phyloP scores from a whole-genome alignment of 2,329 filamentous ascomycete genomes.

The Cordyceps pruinosa region DNA sequence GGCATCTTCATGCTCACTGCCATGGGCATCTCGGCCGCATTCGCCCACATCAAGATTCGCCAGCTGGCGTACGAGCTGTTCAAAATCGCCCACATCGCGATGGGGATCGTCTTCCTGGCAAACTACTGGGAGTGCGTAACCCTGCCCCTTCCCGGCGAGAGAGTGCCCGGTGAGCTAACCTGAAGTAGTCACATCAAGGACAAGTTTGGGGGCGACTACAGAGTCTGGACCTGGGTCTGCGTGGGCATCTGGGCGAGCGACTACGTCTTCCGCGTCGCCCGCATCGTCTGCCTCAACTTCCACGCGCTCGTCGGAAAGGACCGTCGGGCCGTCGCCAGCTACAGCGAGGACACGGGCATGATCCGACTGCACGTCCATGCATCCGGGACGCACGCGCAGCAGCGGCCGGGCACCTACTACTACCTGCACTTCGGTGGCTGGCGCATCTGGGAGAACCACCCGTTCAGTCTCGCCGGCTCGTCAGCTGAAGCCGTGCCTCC shows the following conservation, averaged over 20 bases:
- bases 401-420: slow-evolving; percentile 32
- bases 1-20: slow-evolving; percentile 9
- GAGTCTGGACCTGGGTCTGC: slow-evolving; percentile 31
- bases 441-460: slow-evolving; percentile 35
- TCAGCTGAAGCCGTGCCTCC: neutral
- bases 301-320: slow-evolving; percentile 21
- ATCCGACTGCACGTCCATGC: slow-evolving; percentile 29
- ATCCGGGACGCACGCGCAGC: slow-evolving; percentile 21
- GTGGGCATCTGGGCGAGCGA: slow-evolving; percentile 38
- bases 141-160: neutral
- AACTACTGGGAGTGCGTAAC: slow-evolving; percentile 38
- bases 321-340: slow-evolving; percentile 26
- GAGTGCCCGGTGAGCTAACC: neutral
- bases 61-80: slow-evolving; percentile 37
- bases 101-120: slow-evolving; percentile 38
- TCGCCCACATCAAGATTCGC: slow-evolving; percentile 11
- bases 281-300: slow-evolving; percentile 29
- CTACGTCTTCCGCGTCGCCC: slow-evolving; percentile 34
- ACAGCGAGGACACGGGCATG: slow-evolving; percentile 28
- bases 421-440: slow-evolving; percentile 31
- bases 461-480: slow-evolving; percentile 31
- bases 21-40: slow-evolving; percentile 5
- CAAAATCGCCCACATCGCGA: slow-evolving; percentile 36
- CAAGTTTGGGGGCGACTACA: slow-evolving; percentile 16
- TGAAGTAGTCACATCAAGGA: slow-evolving; percentile 14